Evolutionary conservation across 768 basidiomycete species (phyloP), one percentile per base, ranked within the genome.

Genomic region (Macrolepiota dolichaula): DNA sequence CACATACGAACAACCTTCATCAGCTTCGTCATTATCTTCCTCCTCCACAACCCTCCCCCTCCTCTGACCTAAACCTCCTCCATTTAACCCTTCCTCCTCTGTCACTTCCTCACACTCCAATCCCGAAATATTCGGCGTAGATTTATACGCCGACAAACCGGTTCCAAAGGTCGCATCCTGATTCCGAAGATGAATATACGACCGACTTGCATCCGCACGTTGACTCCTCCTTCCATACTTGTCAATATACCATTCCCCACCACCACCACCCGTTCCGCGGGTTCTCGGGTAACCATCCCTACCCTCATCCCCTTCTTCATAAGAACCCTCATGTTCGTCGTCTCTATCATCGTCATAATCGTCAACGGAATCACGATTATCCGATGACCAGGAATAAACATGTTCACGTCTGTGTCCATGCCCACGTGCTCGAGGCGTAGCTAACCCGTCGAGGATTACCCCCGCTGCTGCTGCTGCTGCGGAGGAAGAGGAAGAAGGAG

Each of bases 241-340:
- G 22, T 69, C 68, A 9, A 40, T 47, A 42, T 57, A 64, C 17
- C 66, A 68, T 25, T 68, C 70, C 9, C 66, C 66, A 17, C 66
- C 68, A 12, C 62, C 63, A 25, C 66, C 69, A 2, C 49, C 69
- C 65, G 52, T 66, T 69, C 10, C 70, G 68, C 56, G 65, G 68
- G 64, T 66, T 69, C 40, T 69, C 70, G 5, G 57, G 36, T 49
- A 67, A 38, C 59, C 59, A 12, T 40, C 38, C 17, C 17, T 12
- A 44, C 19, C 17, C 19, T 54, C 11, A 42, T 52, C 22, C 42
- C 51, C 19, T 44, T 10, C 42, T 17, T 19, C 17, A 7, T 32
- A 32, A 32, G 29, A 32, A 12, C 13, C 2, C 13, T 40, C 38
- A 44, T 44, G 19, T 44, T 32, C 29, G 7, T 32, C 29, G n/a